Evolutionary conservation across 1,284 basidiomycete species (phyloP), one percentile per base, ranked within the genome.

Genomic region (Marasmius oreades): DNA sequence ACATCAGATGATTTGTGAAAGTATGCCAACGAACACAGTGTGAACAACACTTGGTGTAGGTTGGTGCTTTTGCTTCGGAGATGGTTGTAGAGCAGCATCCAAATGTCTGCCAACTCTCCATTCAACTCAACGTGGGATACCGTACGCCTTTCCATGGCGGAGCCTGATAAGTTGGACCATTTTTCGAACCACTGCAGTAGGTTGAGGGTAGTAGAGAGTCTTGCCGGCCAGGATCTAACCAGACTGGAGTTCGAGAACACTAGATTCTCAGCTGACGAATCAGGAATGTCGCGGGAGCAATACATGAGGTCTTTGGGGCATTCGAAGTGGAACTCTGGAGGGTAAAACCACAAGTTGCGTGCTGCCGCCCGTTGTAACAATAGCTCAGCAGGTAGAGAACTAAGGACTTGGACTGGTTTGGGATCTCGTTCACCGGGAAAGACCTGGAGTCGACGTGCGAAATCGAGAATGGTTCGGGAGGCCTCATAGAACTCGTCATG

Each of bases 401-500:
- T 8, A 16, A 36, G 5, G 16, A 2, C 14, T 18, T 31, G 23
- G 24, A 8, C 26, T 12, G 24, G 5, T 24, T 48, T 31, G 11
- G 24, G 46, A 11, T 8, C 22, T 24, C 28, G 24, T 16, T 8
- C 18, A 24, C 5, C 5, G 14, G 18, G 22, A 55, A 71, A 66
- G 26, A 64, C 28, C 36, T 58, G 42, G 14, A 67, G 39, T 3
- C 47, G 48, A 8, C 46, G 23, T 16, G 61, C 64, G 55, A 67
- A 62, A 4, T 60, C 58, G 5, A 65, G 36, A 23, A 72, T 69
- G 3, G 22, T 12, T 18, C 54, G 20, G 0, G 50, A 59, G 34
- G 48, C 34, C 8, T 26, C 11, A 22, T 53, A 51, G 52, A 73
- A 69, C 48, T 44, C 61, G 50, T 63, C 51, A 51, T 68, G 66